phyloP scores from a whole-genome alignment of 2,329 filamentous ascomycete species.

The Samsoniella hepiali region DNA sequence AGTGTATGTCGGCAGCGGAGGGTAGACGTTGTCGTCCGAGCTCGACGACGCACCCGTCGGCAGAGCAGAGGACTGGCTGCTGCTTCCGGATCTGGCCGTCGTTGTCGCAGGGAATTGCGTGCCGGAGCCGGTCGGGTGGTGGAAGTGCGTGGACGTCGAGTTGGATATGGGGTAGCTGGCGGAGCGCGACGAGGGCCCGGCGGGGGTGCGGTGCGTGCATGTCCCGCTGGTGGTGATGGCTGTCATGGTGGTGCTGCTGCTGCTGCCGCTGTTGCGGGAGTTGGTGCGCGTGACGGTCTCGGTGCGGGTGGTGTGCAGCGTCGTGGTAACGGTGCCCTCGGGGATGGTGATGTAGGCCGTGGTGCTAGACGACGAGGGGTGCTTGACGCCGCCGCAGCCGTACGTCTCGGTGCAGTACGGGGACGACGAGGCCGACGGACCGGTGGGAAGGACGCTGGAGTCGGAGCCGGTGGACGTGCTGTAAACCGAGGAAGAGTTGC shows the following conservation, averaged over 20 bases:
- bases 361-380: neutral
- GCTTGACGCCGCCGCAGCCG: slow-evolving; percentile 18
- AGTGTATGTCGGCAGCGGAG: neutral
- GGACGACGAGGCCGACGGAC: neutral
- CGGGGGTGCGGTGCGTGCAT: neutral
- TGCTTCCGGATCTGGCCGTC: neutral
- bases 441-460: slow-evolving; percentile 4
- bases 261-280: neutral
- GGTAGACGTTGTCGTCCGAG: neutral
- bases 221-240: neutral
- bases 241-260: neutral
- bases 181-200: neutral
- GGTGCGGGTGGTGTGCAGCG: neutral
- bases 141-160: neutral
- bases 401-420: slow-evolving; percentile 18
- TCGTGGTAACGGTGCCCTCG: neutral
- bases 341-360: neutral
- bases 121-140: neutral
- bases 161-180: slow-evolving; percentile 6
- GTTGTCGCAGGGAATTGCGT: neutral
- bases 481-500: neutral
- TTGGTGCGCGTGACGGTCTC: slow-evolving; percentile 1
- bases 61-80: neutral
- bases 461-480: neutral
- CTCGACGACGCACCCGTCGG: neutral